Evolutionary conservation across 2,329 filamentous ascomycete species (phyloP).

Genomic region (Aspergillus felis): DNA sequence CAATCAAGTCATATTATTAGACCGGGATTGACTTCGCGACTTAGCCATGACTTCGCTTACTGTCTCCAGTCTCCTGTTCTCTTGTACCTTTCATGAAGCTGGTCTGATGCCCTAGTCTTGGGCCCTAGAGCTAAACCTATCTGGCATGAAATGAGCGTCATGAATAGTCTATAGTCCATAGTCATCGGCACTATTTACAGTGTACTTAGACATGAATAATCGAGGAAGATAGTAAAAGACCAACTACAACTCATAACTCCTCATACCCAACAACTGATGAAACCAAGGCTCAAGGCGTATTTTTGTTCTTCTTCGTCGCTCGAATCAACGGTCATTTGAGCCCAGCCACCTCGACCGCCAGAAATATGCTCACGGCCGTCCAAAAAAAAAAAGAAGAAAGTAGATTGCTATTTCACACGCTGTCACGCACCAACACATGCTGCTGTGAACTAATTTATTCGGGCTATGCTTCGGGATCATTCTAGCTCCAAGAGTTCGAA

Average conservation of each 20-base stretch:
- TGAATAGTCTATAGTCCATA: not conserved
- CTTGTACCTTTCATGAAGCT: not conserved
- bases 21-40: not conserved
- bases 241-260: not conserved
- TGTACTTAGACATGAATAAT: not conserved
- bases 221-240: too few species aligned
- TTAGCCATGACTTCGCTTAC: not conserved
- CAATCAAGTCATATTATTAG: too few species aligned
- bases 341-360: not conserved
- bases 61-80: not conserved
- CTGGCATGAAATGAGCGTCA: not conserved
- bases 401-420: not conserved
- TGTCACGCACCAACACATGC: not conserved
- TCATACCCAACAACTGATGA: not conserved
- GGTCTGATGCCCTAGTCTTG: not conserved
- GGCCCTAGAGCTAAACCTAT: not conserved
- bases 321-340: not conserved
- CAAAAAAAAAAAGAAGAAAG: not conserved
- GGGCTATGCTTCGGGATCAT: not conserved
- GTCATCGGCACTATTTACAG: not conserved
- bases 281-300: not conserved
- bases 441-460: not conserved
- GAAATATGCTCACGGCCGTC: not conserved
- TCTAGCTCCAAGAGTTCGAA: not conserved
- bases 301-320: not conserved